phyloP scores from a whole-genome alignment of 2,329 filamentous ascomycete species.

The Fusarium anthophilum region DNA sequence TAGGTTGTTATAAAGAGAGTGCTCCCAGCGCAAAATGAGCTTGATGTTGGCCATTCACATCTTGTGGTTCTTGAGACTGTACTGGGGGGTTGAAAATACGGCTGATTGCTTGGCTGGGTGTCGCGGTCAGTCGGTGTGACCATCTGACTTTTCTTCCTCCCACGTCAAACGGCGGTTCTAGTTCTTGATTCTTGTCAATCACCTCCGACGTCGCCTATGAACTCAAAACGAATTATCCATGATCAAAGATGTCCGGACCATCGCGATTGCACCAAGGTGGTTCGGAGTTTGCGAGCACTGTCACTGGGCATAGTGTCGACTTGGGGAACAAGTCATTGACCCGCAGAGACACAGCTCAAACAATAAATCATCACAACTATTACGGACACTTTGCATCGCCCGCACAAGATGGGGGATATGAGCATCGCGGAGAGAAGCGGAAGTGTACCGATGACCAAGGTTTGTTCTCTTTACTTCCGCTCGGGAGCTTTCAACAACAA shows the following conservation, averaged over 20 bases:
- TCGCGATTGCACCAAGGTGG: neutral
- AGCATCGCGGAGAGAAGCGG: neutral
- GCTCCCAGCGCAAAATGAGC: rapidly evolving
- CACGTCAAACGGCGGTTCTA: rapidly evolving
- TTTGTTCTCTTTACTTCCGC: neutral
- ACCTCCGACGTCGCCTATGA: too few species aligned
- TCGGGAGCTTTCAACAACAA: rapidly evolving
- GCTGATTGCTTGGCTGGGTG: too few species aligned
- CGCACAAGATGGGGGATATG: rapidly evolving
- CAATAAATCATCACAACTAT: neutral
- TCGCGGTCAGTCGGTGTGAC: neutral
- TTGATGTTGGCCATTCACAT: neutral
- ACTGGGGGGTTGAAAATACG: neutral
- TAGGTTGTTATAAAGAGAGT: rapidly evolving
- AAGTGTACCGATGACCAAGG: neutral
- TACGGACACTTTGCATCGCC: rapidly evolving
- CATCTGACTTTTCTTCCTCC: rapidly evolving
- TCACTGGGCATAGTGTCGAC: neutral
- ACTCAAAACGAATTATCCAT: rapidly evolving
- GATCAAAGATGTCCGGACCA: neutral
- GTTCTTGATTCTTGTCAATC: rapidly evolving
- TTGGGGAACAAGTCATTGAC: neutral
- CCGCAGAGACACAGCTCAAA: neutral
- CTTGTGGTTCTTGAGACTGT: rapidly evolving
- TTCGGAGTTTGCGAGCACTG: neutral